A percentile compares a stretch with the other conserved stretches of the same genome.
Conservation (phyloP, 2,329 filamentous ascomycete genomes). For the Pseudogymnoascus sp. region DNA sequence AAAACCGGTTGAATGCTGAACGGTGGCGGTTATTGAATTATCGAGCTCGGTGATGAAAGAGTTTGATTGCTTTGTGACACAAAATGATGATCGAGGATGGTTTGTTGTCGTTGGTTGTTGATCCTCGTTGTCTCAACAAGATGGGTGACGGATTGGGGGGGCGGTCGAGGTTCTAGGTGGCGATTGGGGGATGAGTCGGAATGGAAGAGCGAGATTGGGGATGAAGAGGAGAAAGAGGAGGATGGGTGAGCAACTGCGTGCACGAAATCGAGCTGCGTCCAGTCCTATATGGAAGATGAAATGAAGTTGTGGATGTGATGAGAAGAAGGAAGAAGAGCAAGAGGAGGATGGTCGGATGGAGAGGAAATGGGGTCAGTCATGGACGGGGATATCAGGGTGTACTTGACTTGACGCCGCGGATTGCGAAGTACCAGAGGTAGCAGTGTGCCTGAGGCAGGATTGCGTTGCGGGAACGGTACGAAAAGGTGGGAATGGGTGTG, state of each 20-base stretch:
- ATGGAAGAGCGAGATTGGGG: neutral
- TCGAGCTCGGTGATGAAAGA: neutral
- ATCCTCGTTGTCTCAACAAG: constrained; percentile 1
- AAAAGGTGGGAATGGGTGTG: neutral
- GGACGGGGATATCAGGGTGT: constrained; percentile 8
- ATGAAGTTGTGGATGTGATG: constrained; percentile 6
- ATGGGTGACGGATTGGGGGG: neutral
- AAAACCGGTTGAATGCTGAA: neutral
- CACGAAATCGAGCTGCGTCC: constrained; percentile 9
- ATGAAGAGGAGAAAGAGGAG: constrained; percentile 8
- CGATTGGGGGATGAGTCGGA: constrained; percentile 7
- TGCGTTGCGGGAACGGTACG: neutral
- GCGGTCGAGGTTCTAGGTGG: constrained; percentile 2
- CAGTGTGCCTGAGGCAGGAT: neutral
- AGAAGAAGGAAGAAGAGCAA: neutral
- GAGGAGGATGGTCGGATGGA: constrained; percentile 7
- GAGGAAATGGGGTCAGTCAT: constrained; percentile 8
- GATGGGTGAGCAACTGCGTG: constrained; percentile 7
- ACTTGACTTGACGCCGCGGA: constrained; percentile 4
- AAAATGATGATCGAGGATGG: neutral
- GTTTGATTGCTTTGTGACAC: neutral
- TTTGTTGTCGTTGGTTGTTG: constrained; percentile 1
- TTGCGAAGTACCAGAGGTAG: neutral
- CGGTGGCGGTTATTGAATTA: neutral
- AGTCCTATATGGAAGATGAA: constrained; percentile 9